Conservation (phyloP, 331 rosid genomes). For the Spiraea crenata region DNA sequence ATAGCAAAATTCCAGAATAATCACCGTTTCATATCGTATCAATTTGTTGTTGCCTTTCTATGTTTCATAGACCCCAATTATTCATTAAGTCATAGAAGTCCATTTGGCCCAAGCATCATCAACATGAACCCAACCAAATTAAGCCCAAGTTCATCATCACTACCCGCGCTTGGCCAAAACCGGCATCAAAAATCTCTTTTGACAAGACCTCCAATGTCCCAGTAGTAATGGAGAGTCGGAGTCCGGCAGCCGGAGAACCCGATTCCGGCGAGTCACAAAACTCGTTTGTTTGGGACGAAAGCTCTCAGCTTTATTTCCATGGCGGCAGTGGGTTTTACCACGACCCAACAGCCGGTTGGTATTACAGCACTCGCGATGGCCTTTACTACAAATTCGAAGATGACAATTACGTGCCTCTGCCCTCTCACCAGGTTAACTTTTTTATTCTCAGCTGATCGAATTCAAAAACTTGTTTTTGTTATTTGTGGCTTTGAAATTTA, state of each 20-base stretch:
- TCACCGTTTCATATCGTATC: too few relatives aligned
- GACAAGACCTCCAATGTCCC: too few relatives aligned
- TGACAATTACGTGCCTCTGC: constrained; percentile 74
- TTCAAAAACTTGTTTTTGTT: not conserved
- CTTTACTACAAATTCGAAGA: constrained; percentile 75
- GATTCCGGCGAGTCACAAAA: constrained; percentile 28
- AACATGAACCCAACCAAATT: too few relatives aligned
- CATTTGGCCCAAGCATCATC: too few relatives aligned
- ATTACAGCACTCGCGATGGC: constrained; percentile 67
- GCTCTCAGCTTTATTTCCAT: constrained; percentile 68
- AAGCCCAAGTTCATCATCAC: too few relatives aligned
- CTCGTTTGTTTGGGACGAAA: constrained; percentile 75
- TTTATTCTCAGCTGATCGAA: not conserved
- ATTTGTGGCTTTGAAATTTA: not conserved
- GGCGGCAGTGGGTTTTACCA: constrained; percentile 89
- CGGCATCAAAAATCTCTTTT: too few relatives aligned
- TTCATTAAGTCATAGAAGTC: not conserved
- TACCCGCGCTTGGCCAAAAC: too few relatives aligned
- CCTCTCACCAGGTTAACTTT: constrained; percentile 34
- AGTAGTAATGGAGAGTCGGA: constrained; percentile 17
- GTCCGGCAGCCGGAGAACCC: constrained; percentile 18
- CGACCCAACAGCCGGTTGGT: constrained; percentile 89
- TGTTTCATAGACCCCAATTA: not conserved
- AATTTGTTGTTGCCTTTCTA: too few relatives aligned
- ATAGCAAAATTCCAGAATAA: too few relatives aligned